Conservation (phyloP, 2,329 filamentous ascomycete genomes). For the Aspergillus sp. region DNA sequence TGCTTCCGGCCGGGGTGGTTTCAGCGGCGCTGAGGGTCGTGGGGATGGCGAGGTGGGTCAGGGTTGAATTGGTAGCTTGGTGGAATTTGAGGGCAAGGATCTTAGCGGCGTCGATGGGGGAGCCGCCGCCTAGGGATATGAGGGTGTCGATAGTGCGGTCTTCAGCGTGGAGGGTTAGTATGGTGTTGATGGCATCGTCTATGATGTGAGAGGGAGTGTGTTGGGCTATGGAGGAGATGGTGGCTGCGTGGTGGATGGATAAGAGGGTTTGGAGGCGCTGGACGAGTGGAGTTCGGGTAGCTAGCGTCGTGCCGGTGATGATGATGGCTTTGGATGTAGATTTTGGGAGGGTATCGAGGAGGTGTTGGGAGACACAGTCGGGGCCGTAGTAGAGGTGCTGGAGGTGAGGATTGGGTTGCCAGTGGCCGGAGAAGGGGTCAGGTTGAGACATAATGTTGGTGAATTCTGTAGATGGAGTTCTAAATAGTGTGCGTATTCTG, state of each 20-base stretch:
- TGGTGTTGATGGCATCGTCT: background rate
- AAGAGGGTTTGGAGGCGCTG: slow-evolving; percentile 1
- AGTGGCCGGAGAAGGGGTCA: background rate
- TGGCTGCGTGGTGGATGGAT: background rate
- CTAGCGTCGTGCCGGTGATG: background rate
- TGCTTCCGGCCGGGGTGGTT: slow-evolving; percentile 1
- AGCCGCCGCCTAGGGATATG: slow-evolving; percentile 6
- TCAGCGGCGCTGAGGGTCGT: slow-evolving; percentile 11
- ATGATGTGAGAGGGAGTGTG: background rate
- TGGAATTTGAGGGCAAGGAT: background rate
- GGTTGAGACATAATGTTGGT: background rate
- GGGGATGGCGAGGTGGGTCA: slow-evolving; percentile 10
- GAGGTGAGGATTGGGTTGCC: background rate
- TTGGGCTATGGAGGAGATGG: slow-evolving; percentile 7
- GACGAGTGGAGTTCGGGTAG: background rate
- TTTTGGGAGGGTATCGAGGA: background rate
- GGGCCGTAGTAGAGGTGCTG: slow-evolving; percentile 5
- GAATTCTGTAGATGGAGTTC: too few species aligned
- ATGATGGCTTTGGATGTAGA: slow-evolving; percentile 3
- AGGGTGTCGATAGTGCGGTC: background rate
- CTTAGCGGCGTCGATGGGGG: slow-evolving; percentile 7
- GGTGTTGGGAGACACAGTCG: slow-evolving; percentile 1
- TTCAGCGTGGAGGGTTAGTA: background rate
- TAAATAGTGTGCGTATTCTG: too few species aligned
- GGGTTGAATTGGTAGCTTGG: background rate